Evolutionary conservation across 805 yeast genomes (phyloP), one percentile per base, ranked within the genome.

Genomic region (Suhomyces sp.): DNA sequence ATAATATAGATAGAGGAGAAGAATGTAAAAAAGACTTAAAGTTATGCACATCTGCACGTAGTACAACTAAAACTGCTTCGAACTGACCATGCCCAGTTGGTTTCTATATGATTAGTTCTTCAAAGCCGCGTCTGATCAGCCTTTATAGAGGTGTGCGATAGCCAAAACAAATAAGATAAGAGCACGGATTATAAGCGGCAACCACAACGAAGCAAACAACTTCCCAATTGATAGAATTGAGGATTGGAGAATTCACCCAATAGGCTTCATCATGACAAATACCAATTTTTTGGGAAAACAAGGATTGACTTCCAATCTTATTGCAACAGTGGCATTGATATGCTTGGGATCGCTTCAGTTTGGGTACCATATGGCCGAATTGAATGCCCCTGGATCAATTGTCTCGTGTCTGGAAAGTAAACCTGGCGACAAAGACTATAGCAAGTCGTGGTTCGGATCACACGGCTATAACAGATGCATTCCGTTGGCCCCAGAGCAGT

Each of bases 311-410:
- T 20, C 57, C 13, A 58, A 63, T 31, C 68, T 85, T 46, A 51
- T 83, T 1, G 50, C 68, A 8, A 68, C 83, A 2, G 80, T 82
- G 1, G 62, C 77, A 0, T 82, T 87, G 10, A 83, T 85, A 5
- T 87, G 96, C 58, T 62, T 90, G 21, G 91, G 92, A 2, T 82
- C 96, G 2, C 73, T 92, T 10, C 97, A 91, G 67, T 94, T 86
- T 67, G 99, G 99, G 1, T 90, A 88, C 66, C 98, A 94, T 66
- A 85, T 93, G 86, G 86, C 97, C 1, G 97, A 92, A 66, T 77
- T 93, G 65, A 93, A 93, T 69, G 96, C 97, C 6, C 97, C 97
- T 0, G 87, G 87, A 52, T 78, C 80, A 12, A 80, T 82, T 29
- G 75, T 90, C 46, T 79, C 88, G 9, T 89, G 96, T 62, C 67